phyloP scores from a whole-genome alignment of 2,329 filamentous ascomycete species.

The Clonostachys byssicola region DNA sequence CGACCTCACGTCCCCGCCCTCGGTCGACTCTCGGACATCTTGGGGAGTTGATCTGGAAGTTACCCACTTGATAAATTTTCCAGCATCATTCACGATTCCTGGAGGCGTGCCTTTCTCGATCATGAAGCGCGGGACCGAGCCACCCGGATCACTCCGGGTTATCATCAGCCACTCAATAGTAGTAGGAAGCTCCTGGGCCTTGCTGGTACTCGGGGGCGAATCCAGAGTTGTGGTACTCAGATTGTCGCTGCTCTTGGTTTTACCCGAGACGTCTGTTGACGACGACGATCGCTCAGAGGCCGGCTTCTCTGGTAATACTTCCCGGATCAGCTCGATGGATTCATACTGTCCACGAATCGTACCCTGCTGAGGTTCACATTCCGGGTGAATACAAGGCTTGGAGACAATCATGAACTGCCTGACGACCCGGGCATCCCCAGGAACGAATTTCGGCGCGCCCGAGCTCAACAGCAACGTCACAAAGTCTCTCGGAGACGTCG shows the following conservation, averaged over 20 bases:
- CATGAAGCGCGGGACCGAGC: constrained; percentile 83
- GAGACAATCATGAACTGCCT: constrained; percentile 85
- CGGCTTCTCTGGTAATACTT: constrained; percentile 59
- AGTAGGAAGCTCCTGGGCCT: constrained; percentile 22
- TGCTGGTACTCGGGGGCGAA: not conserved
- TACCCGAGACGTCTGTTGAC: constrained; percentile 12
- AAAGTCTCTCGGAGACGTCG: constrained; percentile 85
- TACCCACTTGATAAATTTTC: constrained; percentile 78
- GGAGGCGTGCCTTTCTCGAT: constrained; percentile 85
- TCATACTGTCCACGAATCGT: constrained; percentile 86
- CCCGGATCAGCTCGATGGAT: constrained; percentile 85
- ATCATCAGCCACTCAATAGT: constrained; percentile 88
- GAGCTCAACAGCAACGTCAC: constrained; percentile 74
- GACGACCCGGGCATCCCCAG: constrained; percentile 27
- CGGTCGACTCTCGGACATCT: not conserved
- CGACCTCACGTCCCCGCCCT: not conserved
- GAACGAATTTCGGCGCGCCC: constrained; percentile 30
- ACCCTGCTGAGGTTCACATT: constrained; percentile 64
- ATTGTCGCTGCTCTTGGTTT: no score
- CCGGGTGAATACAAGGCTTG: constrained; percentile 74
- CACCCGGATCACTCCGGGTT: constrained; percentile 82
- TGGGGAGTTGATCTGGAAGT: constrained; percentile 22
- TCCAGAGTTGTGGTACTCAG: constrained; percentile 8
- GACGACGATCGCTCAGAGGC: constrained; percentile 22
- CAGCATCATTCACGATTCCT: constrained; percentile 74